Evolutionary conservation across 2,329 filamentous ascomycete genomes (phyloP), one percentile per base, ranked within the genome.

Genomic region (Fusarium sp.): DNA sequence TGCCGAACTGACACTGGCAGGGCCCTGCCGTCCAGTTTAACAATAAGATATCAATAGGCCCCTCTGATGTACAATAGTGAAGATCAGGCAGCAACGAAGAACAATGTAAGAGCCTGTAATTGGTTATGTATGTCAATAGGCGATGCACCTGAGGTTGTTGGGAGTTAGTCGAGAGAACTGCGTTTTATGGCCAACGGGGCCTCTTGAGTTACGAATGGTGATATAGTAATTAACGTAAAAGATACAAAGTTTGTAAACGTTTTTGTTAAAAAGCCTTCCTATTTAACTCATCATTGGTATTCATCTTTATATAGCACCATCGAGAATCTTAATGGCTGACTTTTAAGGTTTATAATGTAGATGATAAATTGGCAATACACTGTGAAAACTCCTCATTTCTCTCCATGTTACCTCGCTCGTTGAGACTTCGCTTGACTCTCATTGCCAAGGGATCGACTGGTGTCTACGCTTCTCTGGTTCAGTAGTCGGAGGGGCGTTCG

Each of bases 1-100:
- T n/a, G n/a, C 25, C 41, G 13, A 25, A 22, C 33, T 64, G 65
- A n/a, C 42, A 52, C 64, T 68, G 65, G 14, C 20, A 46, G 36
- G n/a, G 18, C 60, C 4, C 22, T 52, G 35, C 35, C 41, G 15
- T 13, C 27, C 6, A 20, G 36, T 39, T 12, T 3, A 18, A 61
- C 27, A 64, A 53, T 52, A 15, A 15, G 5, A 12, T 18, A 46
- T 20, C 49, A 50, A 54, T 41, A 58, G 17, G 25, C 15, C n/a
- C 41, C 20, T 29, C 18, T 14, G 12, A 18, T 33, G 6, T 8
- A 12, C 22, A 39, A 31, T 25, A 17, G 17, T 18, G 17, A 12
- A 20, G 10, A 17, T 20, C 22, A 46, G 20, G 45, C 31, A 41
- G 17, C 14, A 33, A 11, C 20, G 13, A 17, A 46, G 13, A 41